Evolutionary conservation across 495 filamentous ascomycete species (phyloP).

Genomic region (Recurvomyces mirabilis): DNA sequence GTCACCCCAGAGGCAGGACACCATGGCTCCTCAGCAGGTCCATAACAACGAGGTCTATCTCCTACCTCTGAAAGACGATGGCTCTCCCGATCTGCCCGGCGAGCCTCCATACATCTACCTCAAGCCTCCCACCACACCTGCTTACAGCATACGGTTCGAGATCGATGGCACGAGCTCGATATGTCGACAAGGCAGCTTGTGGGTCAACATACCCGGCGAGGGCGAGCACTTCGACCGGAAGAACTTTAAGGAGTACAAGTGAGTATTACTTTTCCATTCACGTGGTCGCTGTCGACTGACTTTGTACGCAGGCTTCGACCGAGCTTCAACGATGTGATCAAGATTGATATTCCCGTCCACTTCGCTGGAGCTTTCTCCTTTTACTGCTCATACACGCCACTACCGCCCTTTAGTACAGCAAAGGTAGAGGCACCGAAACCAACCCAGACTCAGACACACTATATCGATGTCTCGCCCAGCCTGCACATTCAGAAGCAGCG

Average conservation of each 20-base stretch:
- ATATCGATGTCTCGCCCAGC: conserved; percentile 85
- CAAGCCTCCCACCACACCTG: conserved; percentile 56
- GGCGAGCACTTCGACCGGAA: conserved; percentile 63
- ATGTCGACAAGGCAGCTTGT: conserved; percentile 82
- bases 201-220: conserved; percentile 82
- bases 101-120: conserved; percentile 71
- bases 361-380: conserved; percentile 87
- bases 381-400: conserved; percentile 83
- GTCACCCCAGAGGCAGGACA: not conserved
- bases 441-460: conserved; percentile 62
- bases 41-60: conserved; percentile 50
- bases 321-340: conserved; percentile 81
- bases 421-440: conserved; percentile 39
- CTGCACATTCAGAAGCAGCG: conserved; percentile 57
- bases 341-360: conserved; percentile 77
- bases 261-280: too few relatives aligned
- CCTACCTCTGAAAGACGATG: conserved; percentile 80
- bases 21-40: conserved; percentile 19
- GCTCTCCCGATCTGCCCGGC: conserved; percentile 78
- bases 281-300: too few relatives aligned
- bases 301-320: conserved; percentile 74
- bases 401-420: conserved; percentile 62
- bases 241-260: conserved; percentile 80
- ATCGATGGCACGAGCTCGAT: conserved; percentile 96
- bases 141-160: conserved; percentile 75